Base-by-base conservation (phyloP, 352 stramenopile genomes). In the Globisporangium yorkense region DNA sequence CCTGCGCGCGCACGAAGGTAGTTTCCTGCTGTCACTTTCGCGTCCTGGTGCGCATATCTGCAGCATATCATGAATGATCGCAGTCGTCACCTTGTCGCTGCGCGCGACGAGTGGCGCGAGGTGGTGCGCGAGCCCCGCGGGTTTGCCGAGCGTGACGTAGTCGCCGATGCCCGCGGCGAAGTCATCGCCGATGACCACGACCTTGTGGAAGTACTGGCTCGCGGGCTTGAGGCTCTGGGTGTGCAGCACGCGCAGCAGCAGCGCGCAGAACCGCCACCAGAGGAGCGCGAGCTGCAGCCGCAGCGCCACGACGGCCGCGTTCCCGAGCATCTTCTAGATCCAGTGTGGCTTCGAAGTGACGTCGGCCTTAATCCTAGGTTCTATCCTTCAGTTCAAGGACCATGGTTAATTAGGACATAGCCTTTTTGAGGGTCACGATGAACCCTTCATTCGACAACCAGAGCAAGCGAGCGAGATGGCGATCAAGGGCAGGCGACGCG, bases 181-280 rank as follows among this genome's bases (percentile, higher is more conserved):
- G 65, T 90, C 84, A 57, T 94, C 84, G 39, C 82, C 84, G 59
- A 94, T 86, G 57, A 94, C 65, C 54, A 92, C 79, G 44, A 87
- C 69, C 60, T 94, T 94, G 68, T 94, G 84, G 51, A 82, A 80
- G 55, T 84, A 94, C 62, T 94, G 67, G 50, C 54, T 77, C 18
- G 71, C 51, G 18, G 72, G 75, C 47, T 77, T 77, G 16, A 91
- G 62, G n/a, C 72, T 70, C 5, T 74, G 61, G 33, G 82, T 66
- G 51, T 71, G 56, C 29, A 84, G 31, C 18, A 76, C 51, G 31
- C 75, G 61, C 33, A 77, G 59, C 13, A 90, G 33, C 48, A 74
- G 76, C 49, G 70, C 67, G 65, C 84, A 92, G 43, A 89, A 55
- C 46, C 71, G 68, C 71, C 84, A 83, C 80, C 81, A 94, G 35